Evolutionary conservation across 169 alveolate species (phyloP), one percentile per base, ranked within the genome.

Genomic region (Pseudocohnilembus persalinus): DNA sequence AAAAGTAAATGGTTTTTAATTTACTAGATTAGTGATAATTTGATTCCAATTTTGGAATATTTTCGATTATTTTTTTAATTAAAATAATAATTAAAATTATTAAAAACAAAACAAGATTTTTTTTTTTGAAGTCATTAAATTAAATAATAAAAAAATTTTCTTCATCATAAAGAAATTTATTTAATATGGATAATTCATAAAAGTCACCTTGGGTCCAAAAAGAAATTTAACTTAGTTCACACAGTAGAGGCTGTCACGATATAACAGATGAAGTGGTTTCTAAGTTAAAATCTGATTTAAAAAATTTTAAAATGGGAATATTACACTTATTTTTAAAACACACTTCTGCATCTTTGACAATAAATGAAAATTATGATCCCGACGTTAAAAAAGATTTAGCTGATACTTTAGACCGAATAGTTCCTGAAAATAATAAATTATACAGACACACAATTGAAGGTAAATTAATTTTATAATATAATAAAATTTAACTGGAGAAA

Each of bases 381-480:
- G 85, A 85, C 72, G 96, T 92, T 74, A 88, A 88, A 87, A 73
- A 78, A 74, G 96, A 92, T 83, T 77, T 92, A 88, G 90, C 81
- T n/a, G 88, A 83, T 84, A 74, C 89, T 24, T 76, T 92, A 35
- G 89, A 92, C 81, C 85, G 81, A 82, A 84, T 92, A n/a, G 96
- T 89, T 20, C 96, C 96, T 35, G 92, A 90, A 87, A 90, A 87
- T 25, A 84, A 83, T 26, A 68, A 81, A 20, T 84, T 82, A 29
- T 92, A 92, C 78, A 81, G 72, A 30, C 96, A 92, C 87, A 78
- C 90, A 27, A 88, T 77, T 80, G 96, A 92, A 87, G 96, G 96
- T 6, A 88, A 88, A 77, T 49, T 11, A 49, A 49, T 49, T 4
- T 49, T 49, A 49, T 20, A 11, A 4, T 49, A 49, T 49, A 49